Evolutionary conservation across 495 filamentous ascomycete species (phyloP).

Genomic region (Neurospora tetraspora): DNA sequence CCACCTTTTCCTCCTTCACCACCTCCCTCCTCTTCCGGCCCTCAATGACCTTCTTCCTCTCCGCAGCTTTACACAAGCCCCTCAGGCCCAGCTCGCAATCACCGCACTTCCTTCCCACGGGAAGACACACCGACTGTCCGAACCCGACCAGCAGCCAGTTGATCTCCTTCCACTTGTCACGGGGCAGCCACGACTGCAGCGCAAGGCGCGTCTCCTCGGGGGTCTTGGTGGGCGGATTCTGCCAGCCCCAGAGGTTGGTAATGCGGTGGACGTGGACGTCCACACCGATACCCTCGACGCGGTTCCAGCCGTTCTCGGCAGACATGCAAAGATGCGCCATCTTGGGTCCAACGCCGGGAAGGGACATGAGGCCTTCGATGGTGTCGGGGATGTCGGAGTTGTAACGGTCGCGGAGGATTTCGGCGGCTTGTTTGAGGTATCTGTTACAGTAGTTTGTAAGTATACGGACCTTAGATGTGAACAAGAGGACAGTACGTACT

Average conservation of each 20-base stretch:
- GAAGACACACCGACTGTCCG: conserved; percentile 77
- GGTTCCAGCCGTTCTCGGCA: conserved; percentile 42
- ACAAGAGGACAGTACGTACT: conserved; percentile 22
- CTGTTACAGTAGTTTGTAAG: conserved; percentile 1
- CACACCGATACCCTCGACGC: conserved; percentile 53
- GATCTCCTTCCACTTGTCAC: conserved; percentile 87
- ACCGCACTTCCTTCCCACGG: conserved; percentile 69
- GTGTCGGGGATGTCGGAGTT: conserved; percentile 75
- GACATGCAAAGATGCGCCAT: conserved; percentile 93
- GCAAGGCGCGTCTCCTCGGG: conserved; percentile 78
- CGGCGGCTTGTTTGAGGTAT: conserved; percentile 72
- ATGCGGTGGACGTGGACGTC: conserved; percentile 75
- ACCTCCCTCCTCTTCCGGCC: conserved; percentile 31
- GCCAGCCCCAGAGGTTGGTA: conserved; percentile 94
- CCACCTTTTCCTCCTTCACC: conserved; percentile 12
- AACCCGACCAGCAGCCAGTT: conserved; percentile 87
- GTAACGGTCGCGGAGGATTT: conserved; percentile 59
- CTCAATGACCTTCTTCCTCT: conserved; percentile 41
- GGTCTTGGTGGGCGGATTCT: conserved; percentile 53
- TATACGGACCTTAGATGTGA: not conserved
- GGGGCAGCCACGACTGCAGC: conserved; percentile 76
- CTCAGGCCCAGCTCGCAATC: conserved; percentile 67
- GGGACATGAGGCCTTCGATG: conserved; percentile 61
- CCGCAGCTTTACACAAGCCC: conserved; percentile 69
- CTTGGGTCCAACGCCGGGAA: conserved; percentile 93